These are phyloP conservation scores for Vitellaria paradoxa DNA, from an alignment of 179 eudicot species.

Conservation along the genomic window DNA sequence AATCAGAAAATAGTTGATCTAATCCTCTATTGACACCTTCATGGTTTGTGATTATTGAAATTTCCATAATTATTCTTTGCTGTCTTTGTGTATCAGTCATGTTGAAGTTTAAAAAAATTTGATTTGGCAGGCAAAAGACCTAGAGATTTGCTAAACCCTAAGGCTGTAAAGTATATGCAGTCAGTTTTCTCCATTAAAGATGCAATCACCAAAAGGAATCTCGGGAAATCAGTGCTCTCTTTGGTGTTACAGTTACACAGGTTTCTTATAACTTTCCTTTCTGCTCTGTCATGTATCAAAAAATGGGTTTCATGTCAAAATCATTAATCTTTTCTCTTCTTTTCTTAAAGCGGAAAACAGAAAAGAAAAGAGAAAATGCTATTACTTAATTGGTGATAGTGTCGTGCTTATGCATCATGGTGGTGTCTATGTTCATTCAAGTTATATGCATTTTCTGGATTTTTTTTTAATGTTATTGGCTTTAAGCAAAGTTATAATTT, in stretches of 20 bases:
- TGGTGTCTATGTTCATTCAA: background rate
- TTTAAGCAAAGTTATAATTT: background rate
- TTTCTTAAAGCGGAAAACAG: background rate
- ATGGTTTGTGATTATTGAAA: background rate
- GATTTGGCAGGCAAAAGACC: slow-evolving; percentile 81
- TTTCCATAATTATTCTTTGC: background rate
- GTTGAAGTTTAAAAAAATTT: background rate
- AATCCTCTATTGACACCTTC: background rate
- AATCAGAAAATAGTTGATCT: no score
- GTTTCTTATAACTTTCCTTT: slow-evolving; percentile 29
- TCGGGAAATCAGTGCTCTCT: slow-evolving; percentile 85
- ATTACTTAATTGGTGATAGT: background rate
- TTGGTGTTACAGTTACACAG: slow-evolving; percentile 94
- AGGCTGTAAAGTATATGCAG: slow-evolving; percentile 87
- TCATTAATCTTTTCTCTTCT: background rate
- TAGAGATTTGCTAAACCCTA: slow-evolving; percentile 81
- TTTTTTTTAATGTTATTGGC: background rate
- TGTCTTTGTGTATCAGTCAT: background rate
- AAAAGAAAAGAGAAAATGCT: background rate
- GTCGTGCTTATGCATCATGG: background rate
- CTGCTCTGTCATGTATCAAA: background rate
- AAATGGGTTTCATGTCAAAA: background rate
- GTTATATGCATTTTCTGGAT: background rate
- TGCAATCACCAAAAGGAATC: slow-evolving; percentile 78
- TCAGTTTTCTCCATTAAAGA: slow-evolving; percentile 83